Conservation (phyloP, 83 land plant genomes). For the Thuja plicata region DNA sequence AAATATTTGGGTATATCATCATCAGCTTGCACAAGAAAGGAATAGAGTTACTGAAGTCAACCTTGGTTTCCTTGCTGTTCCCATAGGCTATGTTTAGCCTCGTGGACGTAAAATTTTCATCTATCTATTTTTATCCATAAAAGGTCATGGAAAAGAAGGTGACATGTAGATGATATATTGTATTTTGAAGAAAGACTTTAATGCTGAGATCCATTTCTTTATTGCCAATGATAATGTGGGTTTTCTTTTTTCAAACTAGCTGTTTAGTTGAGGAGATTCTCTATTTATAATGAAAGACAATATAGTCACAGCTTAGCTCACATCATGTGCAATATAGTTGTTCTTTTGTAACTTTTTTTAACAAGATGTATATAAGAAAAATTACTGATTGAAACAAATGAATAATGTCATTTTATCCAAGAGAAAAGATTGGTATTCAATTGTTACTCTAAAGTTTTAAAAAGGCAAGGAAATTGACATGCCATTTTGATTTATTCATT, state of each 20-base stretch:
- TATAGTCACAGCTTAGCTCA: neutral
- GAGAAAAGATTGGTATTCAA: neutral
- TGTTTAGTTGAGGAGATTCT: neutral
- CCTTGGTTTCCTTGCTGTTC: no score
- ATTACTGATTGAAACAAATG: no score
- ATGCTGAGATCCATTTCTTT: neutral
- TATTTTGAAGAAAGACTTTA: no score
- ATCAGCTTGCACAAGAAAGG: no score
- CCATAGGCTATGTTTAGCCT: no score
- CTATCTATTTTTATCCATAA: no score
- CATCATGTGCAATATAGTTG: neutral
- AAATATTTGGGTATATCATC: no score
- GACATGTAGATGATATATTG: no score
- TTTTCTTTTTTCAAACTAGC: neutral
- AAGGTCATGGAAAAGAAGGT: neutral
- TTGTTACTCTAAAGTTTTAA: neutral
- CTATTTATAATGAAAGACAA: neutral
- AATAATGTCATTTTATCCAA: neutral
- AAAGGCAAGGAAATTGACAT: neutral
- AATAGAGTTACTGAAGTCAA: no score
- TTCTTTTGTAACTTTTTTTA: neutral
- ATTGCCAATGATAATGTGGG: neutral
- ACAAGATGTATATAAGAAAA: no score
- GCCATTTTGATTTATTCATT: neutral
- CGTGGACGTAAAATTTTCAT: no score